phyloP scores from a whole-genome alignment of 2,329 filamentous ascomycete genomes.

The Beauveria rudraprayagi region DNA sequence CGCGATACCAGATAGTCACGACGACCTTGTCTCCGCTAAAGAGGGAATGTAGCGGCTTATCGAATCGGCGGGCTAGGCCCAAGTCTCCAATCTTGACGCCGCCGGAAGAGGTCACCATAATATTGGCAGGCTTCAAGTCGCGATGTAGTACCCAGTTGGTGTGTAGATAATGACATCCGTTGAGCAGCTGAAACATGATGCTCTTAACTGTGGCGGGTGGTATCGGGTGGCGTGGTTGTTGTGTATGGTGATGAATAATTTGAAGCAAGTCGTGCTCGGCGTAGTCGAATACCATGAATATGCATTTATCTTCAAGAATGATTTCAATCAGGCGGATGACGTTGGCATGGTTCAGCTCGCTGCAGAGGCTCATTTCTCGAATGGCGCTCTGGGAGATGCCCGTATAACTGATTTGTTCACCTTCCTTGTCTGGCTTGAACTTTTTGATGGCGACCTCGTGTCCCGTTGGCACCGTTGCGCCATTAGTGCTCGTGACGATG shows the following conservation, averaged over 20 bases:
- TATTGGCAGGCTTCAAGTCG: slow-evolving; percentile 95
- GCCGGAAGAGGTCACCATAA: slow-evolving; percentile 88
- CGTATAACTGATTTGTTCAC: slow-evolving; percentile 88
- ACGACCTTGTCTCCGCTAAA: slow-evolving; percentile 97
- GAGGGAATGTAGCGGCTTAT: slow-evolving; percentile 85
- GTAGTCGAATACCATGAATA: slow-evolving; percentile 99
- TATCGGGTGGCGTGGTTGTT: slow-evolving; percentile 80
- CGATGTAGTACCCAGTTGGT: slow-evolving; percentile 96
- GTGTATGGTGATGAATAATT: slow-evolving; percentile 96
- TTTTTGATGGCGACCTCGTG: slow-evolving; percentile 96
- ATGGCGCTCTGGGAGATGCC: slow-evolving; percentile 96
- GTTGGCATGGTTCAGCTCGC: slow-evolving; percentile 80
- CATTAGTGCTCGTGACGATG: slow-evolving; percentile 9
- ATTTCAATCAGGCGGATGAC: slow-evolving; percentile 90
- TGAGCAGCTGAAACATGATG: slow-evolving; percentile 91
- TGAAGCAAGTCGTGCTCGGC: slow-evolving; percentile 95
- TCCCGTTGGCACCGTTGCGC: slow-evolving; percentile 36
- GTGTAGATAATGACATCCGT: slow-evolving; percentile 90
- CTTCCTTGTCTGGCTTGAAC: slow-evolving; percentile 98
- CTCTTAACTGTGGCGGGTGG: slow-evolving; percentile 83
- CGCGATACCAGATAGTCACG: slow-evolving; percentile 98
- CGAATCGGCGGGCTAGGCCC: slow-evolving; percentile 83
- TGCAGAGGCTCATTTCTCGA: slow-evolving; percentile 94
- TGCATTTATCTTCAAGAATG: slow-evolving; percentile 96
- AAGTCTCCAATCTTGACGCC: slow-evolving; percentile 94